These are phyloP conservation scores for Candida yuanshanica DNA, from an alignment of 805 yeast genomes.

Conservation along the genomic window DNA sequence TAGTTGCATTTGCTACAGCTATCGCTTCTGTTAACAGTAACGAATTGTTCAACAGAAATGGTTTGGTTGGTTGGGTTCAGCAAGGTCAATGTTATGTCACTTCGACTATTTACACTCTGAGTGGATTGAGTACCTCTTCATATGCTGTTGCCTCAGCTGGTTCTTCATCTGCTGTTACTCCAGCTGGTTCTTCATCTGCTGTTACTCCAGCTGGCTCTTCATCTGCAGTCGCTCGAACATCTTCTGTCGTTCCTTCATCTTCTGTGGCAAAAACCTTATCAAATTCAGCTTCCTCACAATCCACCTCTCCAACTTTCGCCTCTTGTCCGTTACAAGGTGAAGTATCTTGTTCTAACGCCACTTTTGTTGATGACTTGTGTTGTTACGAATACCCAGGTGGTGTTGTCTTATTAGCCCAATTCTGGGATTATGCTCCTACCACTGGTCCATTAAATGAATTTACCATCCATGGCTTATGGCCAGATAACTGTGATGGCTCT, in stretches of 20 bases:
- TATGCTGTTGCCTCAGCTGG: slow-evolving; percentile 3
- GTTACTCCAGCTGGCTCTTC: background rate
- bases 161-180: slow-evolving; percentile 3
- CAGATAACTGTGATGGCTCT: slow-evolving; percentile 79
- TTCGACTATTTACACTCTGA: background rate
- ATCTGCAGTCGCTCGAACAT: background rate
- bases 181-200: background rate
- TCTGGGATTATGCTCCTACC: slow-evolving; percentile 83
- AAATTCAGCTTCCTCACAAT: background rate
- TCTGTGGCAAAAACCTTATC: background rate
- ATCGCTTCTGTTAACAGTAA: background rate
- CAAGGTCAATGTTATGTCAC: slow-evolving; percentile 6
- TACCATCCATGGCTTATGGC: slow-evolving; percentile 86
- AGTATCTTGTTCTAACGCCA: slow-evolving; percentile 50
- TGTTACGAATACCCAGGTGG: slow-evolving; percentile 90
- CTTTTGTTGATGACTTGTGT: slow-evolving; percentile 55
- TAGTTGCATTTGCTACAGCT: background rate
- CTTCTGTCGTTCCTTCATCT: background rate
- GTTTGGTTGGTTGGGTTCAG: slow-evolving; percentile 1
- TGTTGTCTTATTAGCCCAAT: slow-evolving; percentile 74
- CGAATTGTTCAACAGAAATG: background rate
- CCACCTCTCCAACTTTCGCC: background rate
- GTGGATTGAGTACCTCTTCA: background rate
- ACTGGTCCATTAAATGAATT: slow-evolving; percentile 65
- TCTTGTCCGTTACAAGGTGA: slow-evolving; percentile 55